Evolutionary conservation across 257 asterid species (phyloP).

Genomic region (Solanum dulcamara): DNA sequence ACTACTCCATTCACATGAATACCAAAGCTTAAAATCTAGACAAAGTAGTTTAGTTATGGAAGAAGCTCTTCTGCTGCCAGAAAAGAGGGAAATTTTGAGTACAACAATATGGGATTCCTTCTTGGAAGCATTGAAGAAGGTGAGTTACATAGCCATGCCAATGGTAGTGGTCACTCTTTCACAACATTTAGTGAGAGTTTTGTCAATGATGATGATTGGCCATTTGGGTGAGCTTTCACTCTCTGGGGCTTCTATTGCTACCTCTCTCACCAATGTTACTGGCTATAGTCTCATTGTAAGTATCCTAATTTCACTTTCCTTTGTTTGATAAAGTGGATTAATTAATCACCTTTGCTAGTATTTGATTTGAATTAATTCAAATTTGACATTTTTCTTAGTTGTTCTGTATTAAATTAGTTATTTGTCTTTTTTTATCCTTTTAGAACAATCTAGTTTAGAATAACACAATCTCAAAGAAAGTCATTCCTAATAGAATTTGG

Average conservation of each 20-base stretch:
- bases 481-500: rapidly evolving
- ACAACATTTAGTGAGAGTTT: slow-evolving; percentile 15
- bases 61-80: not conserved
- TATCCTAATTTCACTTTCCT: not conserved
- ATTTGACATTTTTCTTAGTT: not conserved
- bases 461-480: too few relatives aligned
- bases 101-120: slow-evolving; percentile 2
- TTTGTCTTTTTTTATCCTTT: too few relatives aligned
- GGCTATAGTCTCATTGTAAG: slow-evolving; percentile 35
- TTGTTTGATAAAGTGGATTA: not conserved
- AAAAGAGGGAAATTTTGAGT: not conserved
- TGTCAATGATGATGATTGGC: slow-evolving; percentile 32
- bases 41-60: slow-evolving; percentile 4
- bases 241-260: slow-evolving; percentile 29
- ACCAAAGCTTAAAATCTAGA: not conserved
- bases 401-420: not conserved
- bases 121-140: slow-evolving; percentile 9
- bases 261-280: slow-evolving; percentile 28
- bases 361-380: not conserved
- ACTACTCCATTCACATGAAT: not conserved
- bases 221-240: slow-evolving; percentile 25
- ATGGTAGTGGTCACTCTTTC: slow-evolving; percentile 29
- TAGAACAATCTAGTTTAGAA: too few relatives aligned
- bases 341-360: not conserved
- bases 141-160: slow-evolving; percentile 17